Conservation (phyloP, 495 filamentous ascomycete genomes). For the Neurospora sp. region DNA sequence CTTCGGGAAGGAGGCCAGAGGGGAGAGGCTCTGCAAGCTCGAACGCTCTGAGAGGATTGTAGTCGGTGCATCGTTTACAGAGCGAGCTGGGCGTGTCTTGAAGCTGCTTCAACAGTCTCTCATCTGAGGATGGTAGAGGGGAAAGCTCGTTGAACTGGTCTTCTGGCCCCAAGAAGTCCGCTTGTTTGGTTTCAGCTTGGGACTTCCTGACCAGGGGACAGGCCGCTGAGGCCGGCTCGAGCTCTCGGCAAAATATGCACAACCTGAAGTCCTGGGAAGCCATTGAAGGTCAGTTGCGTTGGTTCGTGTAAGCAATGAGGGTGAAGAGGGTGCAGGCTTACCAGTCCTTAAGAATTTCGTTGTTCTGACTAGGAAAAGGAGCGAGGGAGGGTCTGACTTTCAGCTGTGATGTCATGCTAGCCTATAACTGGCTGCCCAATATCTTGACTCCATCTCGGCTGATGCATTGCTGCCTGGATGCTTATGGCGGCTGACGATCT, state of each 20-base stretch:
- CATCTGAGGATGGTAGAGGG: conserved; percentile 1
- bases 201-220: neutral
- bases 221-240: neutral
- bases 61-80: conserved; percentile 7
- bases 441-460: neutral
- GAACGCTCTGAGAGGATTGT: conserved; percentile 1
- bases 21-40: neutral
- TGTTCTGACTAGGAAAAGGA: too few relatives aligned
- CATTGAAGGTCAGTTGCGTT: neutral
- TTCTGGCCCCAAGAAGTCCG: neutral
- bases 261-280: neutral
- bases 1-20: neutral
- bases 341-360: neutral
- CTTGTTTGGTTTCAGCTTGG: neutral
- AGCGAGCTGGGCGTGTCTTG: conserved; percentile 1
- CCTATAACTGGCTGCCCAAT: neutral
- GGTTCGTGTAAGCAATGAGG: neutral
- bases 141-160: neutral
- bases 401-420: neutral
- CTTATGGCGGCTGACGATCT: neutral
- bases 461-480: neutral
- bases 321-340: neutral
- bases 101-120: neutral
- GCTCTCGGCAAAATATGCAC: conserved; percentile 7
- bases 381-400: neutral